Evolutionary conservation across 805 yeast species (phyloP).

Genomic region (Kodamaea neixiangensis): DNA sequence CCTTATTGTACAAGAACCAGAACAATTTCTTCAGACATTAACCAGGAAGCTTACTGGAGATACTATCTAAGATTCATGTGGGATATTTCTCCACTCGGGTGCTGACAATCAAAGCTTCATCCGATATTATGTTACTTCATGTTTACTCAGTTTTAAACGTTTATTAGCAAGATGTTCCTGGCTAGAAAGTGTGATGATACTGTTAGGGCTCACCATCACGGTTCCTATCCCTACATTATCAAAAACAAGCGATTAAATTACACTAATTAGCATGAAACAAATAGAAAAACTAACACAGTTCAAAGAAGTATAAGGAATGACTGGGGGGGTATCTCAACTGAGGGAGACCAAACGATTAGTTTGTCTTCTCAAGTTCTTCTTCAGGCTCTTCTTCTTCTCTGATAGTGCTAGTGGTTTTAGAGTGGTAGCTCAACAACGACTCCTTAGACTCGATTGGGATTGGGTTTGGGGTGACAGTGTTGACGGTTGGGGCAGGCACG

Average conservation of each 20-base stretch:
- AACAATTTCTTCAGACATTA: too few relatives aligned
- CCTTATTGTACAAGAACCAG: too few relatives aligned
- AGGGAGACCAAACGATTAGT: conserved; percentile 4
- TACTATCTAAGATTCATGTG: too few relatives aligned
- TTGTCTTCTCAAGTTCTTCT: conserved; percentile 12
- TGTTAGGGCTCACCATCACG: too few relatives aligned
- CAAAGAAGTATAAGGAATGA: conserved; percentile 6
- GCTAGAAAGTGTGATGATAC: too few relatives aligned
- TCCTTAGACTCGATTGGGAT: conserved; percentile 8
- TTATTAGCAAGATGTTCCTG: too few relatives aligned
- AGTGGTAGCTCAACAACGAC: conserved; percentile 6
- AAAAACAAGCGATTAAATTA: conserved; percentile 1
- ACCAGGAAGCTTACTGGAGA: too few relatives aligned
- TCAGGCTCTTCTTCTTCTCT: conserved; percentile 44
- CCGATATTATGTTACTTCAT: too few relatives aligned
- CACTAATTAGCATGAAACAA: conserved; percentile 4
- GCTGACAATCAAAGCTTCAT: too few relatives aligned
- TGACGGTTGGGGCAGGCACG: conserved; percentile 5
- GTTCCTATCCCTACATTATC: not conserved
- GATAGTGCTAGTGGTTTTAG: conserved; percentile 32
- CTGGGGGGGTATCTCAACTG: conserved; percentile 7
- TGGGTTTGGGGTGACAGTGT: conserved; percentile 1
- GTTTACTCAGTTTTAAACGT: too few relatives aligned
- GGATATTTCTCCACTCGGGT: too few relatives aligned
- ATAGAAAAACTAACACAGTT: conserved; percentile 9